Percentiles rank a stretch among this genome's conserved stretches.
These are phyloP conservation scores for Mycoemilia scoparia DNA, from an alignment of 192 early-diverging fungal species.

Conservation along the genomic window DNA sequence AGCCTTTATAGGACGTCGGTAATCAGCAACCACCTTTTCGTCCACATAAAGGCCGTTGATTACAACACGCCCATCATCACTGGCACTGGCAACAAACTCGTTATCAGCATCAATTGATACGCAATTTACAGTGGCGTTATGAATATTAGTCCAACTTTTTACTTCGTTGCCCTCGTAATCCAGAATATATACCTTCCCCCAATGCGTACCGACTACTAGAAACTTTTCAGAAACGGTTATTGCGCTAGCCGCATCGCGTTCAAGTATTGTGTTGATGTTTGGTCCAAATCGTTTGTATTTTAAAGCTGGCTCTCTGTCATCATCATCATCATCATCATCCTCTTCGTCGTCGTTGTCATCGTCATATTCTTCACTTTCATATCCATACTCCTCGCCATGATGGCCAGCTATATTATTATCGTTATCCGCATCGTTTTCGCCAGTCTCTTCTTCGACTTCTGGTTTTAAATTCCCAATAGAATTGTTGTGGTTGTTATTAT, in stretches of 20 bases:
- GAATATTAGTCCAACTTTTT: slow-evolving; percentile 63
- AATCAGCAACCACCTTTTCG: slow-evolving; percentile 53
- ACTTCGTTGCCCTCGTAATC: slow-evolving; percentile 85
- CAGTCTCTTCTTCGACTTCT: no score
- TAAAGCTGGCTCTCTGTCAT: slow-evolving; percentile 83
- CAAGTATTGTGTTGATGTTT: slow-evolving; percentile 43
- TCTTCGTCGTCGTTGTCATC: slow-evolving; percentile 24
- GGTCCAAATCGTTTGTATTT: slow-evolving; percentile 73
- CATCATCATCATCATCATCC: slow-evolving; percentile 34
- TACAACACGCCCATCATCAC: slow-evolving; percentile 80
- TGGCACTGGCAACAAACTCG: slow-evolving; percentile 84
- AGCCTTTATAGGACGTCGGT: slow-evolving; percentile 72
- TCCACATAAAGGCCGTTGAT: slow-evolving; percentile 65
- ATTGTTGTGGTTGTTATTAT: no score
- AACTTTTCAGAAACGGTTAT: slow-evolving; percentile 69
- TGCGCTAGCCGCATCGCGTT: slow-evolving; percentile 69
- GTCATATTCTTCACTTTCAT: slow-evolving; percentile 16
- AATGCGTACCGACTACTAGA: slow-evolving; percentile 83
- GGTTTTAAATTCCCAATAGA: no score
- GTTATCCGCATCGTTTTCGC: not conserved
- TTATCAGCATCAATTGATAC: slow-evolving; percentile 67
- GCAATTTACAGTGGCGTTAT: slow-evolving; percentile 73
- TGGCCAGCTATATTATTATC: not conserved
- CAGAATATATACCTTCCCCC: slow-evolving; percentile 72
- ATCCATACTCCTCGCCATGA: not conserved